Percentiles rank a stretch among this genome's conserved stretches.
Evolutionary conservation across 345 rosid species (phyloP).

Genomic region (Brassica cretica): DNA sequence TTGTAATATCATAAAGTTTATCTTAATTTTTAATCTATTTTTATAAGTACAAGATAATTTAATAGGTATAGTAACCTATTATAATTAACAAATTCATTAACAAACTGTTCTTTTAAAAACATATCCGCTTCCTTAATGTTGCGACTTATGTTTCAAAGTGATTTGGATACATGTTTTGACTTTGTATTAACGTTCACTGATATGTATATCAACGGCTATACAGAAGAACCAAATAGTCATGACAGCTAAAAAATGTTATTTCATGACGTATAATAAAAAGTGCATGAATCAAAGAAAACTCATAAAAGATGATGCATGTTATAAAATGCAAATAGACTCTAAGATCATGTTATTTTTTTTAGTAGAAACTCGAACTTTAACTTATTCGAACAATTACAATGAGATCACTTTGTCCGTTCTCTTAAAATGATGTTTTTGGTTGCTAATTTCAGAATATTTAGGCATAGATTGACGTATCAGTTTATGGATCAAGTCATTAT

Average conservation of each 20-base stretch:
- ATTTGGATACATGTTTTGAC: too few relatives aligned
- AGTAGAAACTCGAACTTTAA: too few relatives aligned
- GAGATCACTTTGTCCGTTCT: too few relatives aligned
- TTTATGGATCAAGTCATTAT: too few relatives aligned
- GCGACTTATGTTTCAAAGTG: too few relatives aligned
- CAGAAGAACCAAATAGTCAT: not conserved
- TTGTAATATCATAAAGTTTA: slow-evolving; percentile 17
- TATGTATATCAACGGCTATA: not conserved
- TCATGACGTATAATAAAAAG: not conserved
- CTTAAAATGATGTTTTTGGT: too few relatives aligned
- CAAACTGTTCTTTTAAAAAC: not conserved
- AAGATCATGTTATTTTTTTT: not conserved
- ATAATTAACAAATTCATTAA: not conserved
- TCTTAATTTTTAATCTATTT: not conserved
- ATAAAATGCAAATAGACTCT: not conserved
- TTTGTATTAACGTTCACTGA: too few relatives aligned
- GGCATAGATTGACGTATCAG: too few relatives aligned
- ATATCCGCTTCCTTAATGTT: too few relatives aligned
- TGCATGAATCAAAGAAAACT: not conserved
- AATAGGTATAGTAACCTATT: not conserved
- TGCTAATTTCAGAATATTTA: too few relatives aligned
- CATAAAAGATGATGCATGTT: not conserved
- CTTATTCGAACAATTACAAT: too few relatives aligned
- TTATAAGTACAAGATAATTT: not conserved
- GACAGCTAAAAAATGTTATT: not conserved